These are phyloP conservation scores for Musa acuminata DNA, from an alignment of 176 grass and related monocot species.

Conservation along the genomic window DNA sequence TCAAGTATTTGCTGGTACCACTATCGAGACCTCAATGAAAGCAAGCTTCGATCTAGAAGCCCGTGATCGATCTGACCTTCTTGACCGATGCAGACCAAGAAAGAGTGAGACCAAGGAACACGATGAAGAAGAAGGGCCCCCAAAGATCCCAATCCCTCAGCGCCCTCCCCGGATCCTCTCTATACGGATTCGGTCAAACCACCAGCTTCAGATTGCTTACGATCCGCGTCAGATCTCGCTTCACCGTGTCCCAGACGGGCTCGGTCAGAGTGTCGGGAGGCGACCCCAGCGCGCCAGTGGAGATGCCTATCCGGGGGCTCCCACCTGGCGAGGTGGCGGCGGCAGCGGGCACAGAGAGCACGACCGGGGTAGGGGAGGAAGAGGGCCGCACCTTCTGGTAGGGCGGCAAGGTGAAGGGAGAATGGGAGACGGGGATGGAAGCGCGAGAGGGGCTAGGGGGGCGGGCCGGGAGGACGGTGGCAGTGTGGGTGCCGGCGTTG, in stretches of 20 bases:
- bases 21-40: not conserved
- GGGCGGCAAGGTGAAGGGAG: slow-evolving; percentile 21
- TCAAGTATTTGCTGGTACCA: no score
- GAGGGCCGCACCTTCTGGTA: slow-evolving; percentile 23
- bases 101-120: slow-evolving; percentile 83
- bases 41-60: not conserved
- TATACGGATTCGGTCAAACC: slow-evolving; percentile 83
- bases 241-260: slow-evolving; percentile 86
- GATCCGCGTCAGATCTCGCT: slow-evolving; percentile 86
- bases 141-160: slow-evolving; percentile 97
- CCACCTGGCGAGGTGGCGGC: not conserved
- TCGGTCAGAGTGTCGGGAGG: slow-evolving; percentile 69
- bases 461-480: slow-evolving; percentile 47
- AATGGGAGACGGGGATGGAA: slow-evolving; percentile 59
- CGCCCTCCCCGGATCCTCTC: slow-evolving; percentile 89
- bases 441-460: slow-evolving; percentile 58
- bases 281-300: slow-evolving; percentile 49
- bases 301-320: slow-evolving; percentile 17
- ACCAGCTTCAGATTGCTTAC: slow-evolving; percentile 96
- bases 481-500: slow-evolving; percentile 42
- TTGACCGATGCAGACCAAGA: slow-evolving; percentile 90
- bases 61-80: slow-evolving; percentile 41
- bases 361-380: no score
- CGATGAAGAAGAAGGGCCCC: slow-evolving; percentile 96
- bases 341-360: slow-evolving; percentile 20